Percentiles rank a stretch among this genome's conserved stretches.
Conservation (phyloP, 306 rosid genomes). For the cucumber (Cucumis sativus) region Cucumber_9930_V3 NC_026661.2:20436501-20437000, state of each 20-base stretch:
- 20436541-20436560: constrained; percentile 82
- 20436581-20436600: constrained; percentile 49
- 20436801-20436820: constrained; percentile 85
- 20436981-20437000: constrained; percentile 84
- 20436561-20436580: constrained; percentile 44
- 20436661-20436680: constrained; percentile 77
- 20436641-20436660: constrained; percentile 68
- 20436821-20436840: constrained; percentile 82
- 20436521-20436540: constrained; percentile 66
- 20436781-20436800: constrained; percentile 83
- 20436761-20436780: constrained; percentile 80
- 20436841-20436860: constrained; percentile 72
- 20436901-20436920: constrained; percentile 65
- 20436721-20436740: constrained; percentile 24
- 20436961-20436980: constrained; percentile 76
- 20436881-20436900: constrained; percentile 74
- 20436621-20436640: constrained; percentile 48
- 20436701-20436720: constrained; percentile 25
- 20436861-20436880: constrained; percentile 76
- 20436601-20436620: constrained; percentile 41
- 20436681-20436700: constrained; percentile 34
- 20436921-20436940: constrained; percentile 63
- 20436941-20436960: constrained; percentile 78
- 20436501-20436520: constrained; percentile 88
- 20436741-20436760: constrained; percentile 69